These are phyloP conservation scores for Hylodesmum podocarpum DNA, from an alignment of 306 rosid species.

Conservation along the genomic window DNA sequence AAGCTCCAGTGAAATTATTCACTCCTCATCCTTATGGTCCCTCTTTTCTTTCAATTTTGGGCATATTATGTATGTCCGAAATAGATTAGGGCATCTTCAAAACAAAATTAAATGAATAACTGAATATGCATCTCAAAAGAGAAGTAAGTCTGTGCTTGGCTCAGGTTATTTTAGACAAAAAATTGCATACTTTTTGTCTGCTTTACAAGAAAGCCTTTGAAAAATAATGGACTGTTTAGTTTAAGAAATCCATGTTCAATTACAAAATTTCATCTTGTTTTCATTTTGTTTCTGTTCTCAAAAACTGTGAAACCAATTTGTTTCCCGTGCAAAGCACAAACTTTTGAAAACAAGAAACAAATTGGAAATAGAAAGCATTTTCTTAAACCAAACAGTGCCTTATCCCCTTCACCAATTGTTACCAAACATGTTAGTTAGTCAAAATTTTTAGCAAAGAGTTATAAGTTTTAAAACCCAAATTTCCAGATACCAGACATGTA, in stretches of 20 bases:
- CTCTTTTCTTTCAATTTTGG: background rate
- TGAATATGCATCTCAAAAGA: constrained; percentile 6
- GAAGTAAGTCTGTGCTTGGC: background rate
- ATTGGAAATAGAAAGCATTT: background rate
- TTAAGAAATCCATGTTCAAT: background rate
- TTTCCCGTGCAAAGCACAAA: background rate
- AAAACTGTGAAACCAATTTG: background rate
- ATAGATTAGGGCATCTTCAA: constrained; percentile 7
- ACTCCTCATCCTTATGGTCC: background rate
- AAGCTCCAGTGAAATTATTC: constrained; percentile 15
- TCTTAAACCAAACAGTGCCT: background rate
- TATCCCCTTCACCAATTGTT: background rate
- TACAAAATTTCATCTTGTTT: background rate
- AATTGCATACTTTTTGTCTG: background rate
- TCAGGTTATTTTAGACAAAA: background rate
- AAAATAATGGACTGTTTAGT: background rate
- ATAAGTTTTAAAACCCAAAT: background rate
- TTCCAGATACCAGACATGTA: constrained; percentile 13
- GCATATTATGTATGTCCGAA: background rate
- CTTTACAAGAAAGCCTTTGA: too few relatives aligned
- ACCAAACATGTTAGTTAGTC: background rate
- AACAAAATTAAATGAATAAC: background rate
- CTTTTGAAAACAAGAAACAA: background rate
- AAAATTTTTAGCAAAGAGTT: background rate
- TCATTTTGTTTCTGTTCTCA: background rate